phyloP scores from a whole-genome alignment of 2,329 filamentous ascomycete genomes.

The Rhinocladiella mackenziei region DNA sequence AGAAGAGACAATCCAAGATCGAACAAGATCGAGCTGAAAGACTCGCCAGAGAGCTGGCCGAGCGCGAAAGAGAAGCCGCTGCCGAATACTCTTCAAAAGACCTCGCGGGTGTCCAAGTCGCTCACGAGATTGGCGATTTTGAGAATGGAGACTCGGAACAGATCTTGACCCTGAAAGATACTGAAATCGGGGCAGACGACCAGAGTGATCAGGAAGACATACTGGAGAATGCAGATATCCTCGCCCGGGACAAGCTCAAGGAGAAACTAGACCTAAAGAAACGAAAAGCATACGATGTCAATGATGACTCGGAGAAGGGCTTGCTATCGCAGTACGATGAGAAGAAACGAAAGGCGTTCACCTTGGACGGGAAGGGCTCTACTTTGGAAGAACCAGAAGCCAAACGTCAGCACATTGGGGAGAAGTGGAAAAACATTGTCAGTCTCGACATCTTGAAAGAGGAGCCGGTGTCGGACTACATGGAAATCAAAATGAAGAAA shows the following conservation, averaged over 20 bases:
- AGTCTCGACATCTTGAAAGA: constrained; percentile 70
- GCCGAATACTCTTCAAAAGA: constrained; percentile 82
- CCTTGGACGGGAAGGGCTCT: constrained; percentile 72
- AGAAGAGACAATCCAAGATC: constrained; percentile 91
- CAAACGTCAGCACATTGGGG: constrained; percentile 52
- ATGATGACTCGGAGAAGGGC: constrained; percentile 63
- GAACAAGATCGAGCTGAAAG: constrained; percentile 66
- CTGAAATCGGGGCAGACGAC: constrained; percentile 60
- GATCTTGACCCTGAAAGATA: constrained; percentile 90
- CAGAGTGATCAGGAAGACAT: constrained; percentile 87
- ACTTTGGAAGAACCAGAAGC: constrained; percentile 60
- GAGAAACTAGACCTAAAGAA: constrained; percentile 85
- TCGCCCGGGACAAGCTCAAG: constrained; percentile 41
- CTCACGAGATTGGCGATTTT: constrained; percentile 77
- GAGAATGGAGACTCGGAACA: constrained; percentile 65
- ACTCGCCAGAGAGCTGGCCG: constrained; percentile 71
- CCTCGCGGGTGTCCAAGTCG: constrained; percentile 84
- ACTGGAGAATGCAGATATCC: constrained; percentile 50
- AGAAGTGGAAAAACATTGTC: constrained; percentile 64
- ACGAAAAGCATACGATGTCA: constrained; percentile 89
- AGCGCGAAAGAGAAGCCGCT: constrained; percentile 63
- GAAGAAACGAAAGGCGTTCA: constrained; percentile 85
- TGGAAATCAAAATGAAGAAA: constrained; percentile 92
- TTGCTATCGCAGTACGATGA: constrained; percentile 93
- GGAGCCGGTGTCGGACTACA: constrained; percentile 75